phyloP scores from a whole-genome alignment of 2,329 filamentous ascomycete genomes.

The Ceratocystis cubensis region DNA sequence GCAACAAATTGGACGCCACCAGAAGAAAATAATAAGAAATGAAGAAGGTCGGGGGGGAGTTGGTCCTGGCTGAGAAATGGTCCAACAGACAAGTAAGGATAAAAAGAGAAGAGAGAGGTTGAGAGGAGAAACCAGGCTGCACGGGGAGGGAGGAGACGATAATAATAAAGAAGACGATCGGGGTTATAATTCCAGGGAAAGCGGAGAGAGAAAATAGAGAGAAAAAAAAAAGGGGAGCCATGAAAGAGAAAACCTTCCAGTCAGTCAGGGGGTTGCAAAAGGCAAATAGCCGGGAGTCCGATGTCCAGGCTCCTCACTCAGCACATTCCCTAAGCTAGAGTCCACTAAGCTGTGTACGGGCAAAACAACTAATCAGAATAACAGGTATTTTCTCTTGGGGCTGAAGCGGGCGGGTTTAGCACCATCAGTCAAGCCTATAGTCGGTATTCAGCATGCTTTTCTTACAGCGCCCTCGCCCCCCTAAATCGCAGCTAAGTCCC shows the following conservation, averaged over 20 bases:
- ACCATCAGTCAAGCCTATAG: neutral
- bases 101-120: neutral
- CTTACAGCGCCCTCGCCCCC: neutral
- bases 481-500: neutral
- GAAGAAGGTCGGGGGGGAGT: neutral
- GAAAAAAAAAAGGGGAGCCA: slow-evolving; percentile 7
- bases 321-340: neutral
- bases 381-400: neutral
- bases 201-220: slow-evolving; percentile 2
- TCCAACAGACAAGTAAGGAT: neutral
- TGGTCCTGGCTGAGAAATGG: neutral
- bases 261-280: neutral
- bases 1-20: neutral
- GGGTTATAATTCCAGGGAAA: neutral
- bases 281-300: neutral
- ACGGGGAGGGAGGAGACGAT: neutral
- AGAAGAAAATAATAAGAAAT: neutral
- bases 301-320: neutral
- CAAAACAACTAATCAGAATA: too few relatives aligned
- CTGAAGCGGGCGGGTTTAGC: neutral
- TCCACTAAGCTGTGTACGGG: neutral
- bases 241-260: slow-evolving; percentile 6
- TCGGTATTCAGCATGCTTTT: neutral
- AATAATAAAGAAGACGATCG: slow-evolving; percentile 9
- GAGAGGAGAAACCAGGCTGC: neutral